These are phyloP conservation scores for cucumber (Cucumis sativus) DNA, from an alignment of 306 rosid species.

Conservation along the genomic window Cucumber_9930_V3 NC_026657.2:7937001-7937500, in stretches of 20 bases:
- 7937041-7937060: not conserved
- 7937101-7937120: conserved; percentile 43
- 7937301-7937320: not conserved
- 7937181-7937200: conserved; percentile 63
- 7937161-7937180: conserved; percentile 68
- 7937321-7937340: not conserved
- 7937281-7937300: not conserved
- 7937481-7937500: not conserved
- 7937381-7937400: not conserved
- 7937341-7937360: not conserved
- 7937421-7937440: not conserved
- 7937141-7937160: conserved; percentile 61
- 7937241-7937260: conserved; percentile 71
- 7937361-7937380: not conserved
- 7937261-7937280: conserved; percentile 27
- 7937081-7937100: not conserved
- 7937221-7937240: conserved; percentile 62
- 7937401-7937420: not conserved
- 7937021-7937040: not conserved
- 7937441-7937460: not conserved
- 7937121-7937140: conserved; percentile 86
- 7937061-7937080: not conserved
- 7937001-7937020: not conserved
- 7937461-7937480: not conserved
- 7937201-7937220: conserved; percentile 67